A percentile compares a stretch with the other conserved stretches of the same genome.
phyloP scores from a whole-genome alignment of 2,329 filamentous ascomycete genomes.

The Ophiostoma montium region DNA sequence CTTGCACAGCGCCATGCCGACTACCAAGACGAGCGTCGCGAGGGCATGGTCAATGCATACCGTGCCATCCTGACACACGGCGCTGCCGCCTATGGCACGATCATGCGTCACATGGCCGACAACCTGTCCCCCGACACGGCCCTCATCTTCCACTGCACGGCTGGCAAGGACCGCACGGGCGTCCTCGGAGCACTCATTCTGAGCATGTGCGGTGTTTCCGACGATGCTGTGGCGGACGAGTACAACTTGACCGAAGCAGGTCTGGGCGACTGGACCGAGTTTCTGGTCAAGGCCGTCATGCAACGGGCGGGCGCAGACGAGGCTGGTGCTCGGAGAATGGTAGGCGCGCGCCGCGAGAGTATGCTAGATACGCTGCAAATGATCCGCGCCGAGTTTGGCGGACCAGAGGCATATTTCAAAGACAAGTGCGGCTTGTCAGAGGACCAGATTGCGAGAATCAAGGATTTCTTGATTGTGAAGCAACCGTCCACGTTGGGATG shows the following conservation, averaged over 20 bases:
- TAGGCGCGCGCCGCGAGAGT: conserved; percentile 31
- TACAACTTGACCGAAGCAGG: conserved; percentile 54
- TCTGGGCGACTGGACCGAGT: conserved; percentile 35
- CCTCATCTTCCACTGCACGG: conserved; percentile 50
- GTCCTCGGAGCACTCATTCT: conserved; percentile 54
- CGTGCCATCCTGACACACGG: conserved; percentile 40
- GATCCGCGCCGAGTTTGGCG: conserved; percentile 46
- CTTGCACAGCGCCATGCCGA: conserved; percentile 45
- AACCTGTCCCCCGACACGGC: neutral
- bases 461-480: neutral
- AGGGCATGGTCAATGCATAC: conserved; percentile 27
- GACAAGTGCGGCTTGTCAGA: conserved; percentile 42
- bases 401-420: conserved; percentile 48
- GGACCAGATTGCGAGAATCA: conserved; percentile 18
- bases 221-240: conserved; percentile 48
- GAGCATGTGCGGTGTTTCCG: conserved; percentile 45
- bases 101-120: conserved; percentile 35
- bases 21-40: conserved; percentile 40
- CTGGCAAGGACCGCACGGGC: conserved; percentile 66
- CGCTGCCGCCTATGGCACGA: conserved; percentile 20
- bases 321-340: conserved; percentile 29
- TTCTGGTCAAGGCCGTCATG: conserved; percentile 35
- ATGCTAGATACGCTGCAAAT: conserved; percentile 37
- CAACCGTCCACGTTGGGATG: neutral
- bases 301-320: conserved; percentile 32